Evolutionary conservation across 805 yeast genomes (phyloP), one percentile per base, ranked within the genome.

Genomic region (Suhomyces sp.): DNA sequence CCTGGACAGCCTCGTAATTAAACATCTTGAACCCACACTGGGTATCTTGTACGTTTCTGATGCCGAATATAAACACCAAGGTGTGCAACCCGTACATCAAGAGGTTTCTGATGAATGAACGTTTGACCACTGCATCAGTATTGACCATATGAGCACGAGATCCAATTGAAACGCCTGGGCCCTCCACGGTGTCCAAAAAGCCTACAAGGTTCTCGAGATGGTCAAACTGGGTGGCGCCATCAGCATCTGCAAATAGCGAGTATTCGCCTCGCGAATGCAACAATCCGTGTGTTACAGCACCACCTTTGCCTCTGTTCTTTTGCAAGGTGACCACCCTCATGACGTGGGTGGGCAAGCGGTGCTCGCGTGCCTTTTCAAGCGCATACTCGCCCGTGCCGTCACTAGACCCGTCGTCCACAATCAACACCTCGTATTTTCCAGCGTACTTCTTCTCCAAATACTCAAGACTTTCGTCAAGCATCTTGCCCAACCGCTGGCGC

Each of bases 11-110:
- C 7, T 77, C 72, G 55, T 84, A 81, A 60, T 93, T 89, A 70
- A 93, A 94, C 69, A 94, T 73, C 70, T 94, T 94, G 74, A 94
- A 94, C 2, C 99, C 99, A 74, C 99, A 94, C 74, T 94, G 99
- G 9, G 99, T 94, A 69, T 94, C 99, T 55, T 87, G 83, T 55
- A 94, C 84, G 5, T 84, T 79, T 59, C 96, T 79, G 46, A 94
- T 88, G 13, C 99, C 99, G 73, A 94, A 93, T 6, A 92, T 73
- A 64, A 73, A 94, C 27, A 94, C 93, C 60, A 94, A 76, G 2
- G 90, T 76, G 67, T 94, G 98, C 56, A 94, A 79, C 6, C 96
- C 90, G 67, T 91, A 87, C 99, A 94, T 94, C 64, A 94, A 77
- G 59, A 91, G 84, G 72, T 94, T 94, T 60, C 99, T 80, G 48